Base-by-base conservation (phyloP, 441 rosid genomes). In the Populus trichocarpa region DNA sequence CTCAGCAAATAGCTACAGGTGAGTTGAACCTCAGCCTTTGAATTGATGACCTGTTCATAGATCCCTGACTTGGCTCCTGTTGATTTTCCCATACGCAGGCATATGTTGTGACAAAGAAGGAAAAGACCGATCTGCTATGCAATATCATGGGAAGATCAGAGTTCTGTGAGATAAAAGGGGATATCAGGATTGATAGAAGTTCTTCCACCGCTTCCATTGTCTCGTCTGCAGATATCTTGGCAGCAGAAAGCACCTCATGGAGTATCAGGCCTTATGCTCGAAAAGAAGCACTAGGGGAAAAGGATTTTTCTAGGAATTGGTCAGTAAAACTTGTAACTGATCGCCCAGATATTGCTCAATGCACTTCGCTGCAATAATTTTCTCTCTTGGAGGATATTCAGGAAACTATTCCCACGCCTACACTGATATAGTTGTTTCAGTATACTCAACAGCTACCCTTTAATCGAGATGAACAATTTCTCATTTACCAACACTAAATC, bases 401-500 rank as follows among this genome's bases (percentile, higher is more conserved):
- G 89, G 92, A 14, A 93, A 95, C 84, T 86, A 89, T 76, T 93
- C 88, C 73, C 98, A 93, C 23, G 92, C 92, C 70, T 93, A 92
- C 86, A 85, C 94, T 0, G 98, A 95, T 71, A 75, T 92, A 20
- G 72, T 95, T 71, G 73, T 91, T 73, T 95, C 99, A 2, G 82
- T 92, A 0, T 91, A 65, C 79, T 77, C 85, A 64, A 93, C 93
- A 59, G 86, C 92, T 3, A 50, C 74, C 80, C 16, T 92, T 89
- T 59, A 81, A 88, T 64, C 88, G 96, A 7, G 80, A 88, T 20
- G 96, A 89, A 9, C 87, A 89, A 33, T 85, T 93, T 71, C 85
- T 92, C 38, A 80, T n/a, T 91, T 23, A 87, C 96, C 32, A 73
- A 91, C 82, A 81, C 33, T 63, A 69, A 78, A 8, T 72, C 83